Percentiles rank a stretch among this genome's conserved stretches.
phyloP scores from a whole-genome alignment of 129 eudicot species.

The Glebionis coronaria region DNA sequence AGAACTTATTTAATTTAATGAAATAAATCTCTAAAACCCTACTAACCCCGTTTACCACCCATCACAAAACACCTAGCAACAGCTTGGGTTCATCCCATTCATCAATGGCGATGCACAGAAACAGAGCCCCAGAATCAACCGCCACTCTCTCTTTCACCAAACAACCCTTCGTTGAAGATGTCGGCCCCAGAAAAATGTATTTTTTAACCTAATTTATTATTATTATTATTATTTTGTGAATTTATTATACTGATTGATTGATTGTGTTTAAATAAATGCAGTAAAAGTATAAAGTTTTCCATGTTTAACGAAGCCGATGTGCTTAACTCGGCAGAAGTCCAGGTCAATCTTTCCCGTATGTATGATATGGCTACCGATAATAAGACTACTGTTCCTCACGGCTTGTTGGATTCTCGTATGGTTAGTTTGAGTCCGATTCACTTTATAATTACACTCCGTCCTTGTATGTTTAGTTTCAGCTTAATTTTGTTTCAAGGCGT shows the following conservation, averaged over 20 bases:
- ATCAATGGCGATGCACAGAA: slow-evolving; percentile 26
- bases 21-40: no score
- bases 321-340: slow-evolving; percentile 54
- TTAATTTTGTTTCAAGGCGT: background rate
- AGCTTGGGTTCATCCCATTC: background rate
- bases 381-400: slow-evolving; percentile 44
- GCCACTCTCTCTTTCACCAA: slow-evolving; percentile 50
- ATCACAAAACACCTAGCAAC: no score
- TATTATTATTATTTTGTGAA: background rate
- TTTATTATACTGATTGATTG: slow-evolving; percentile 1
- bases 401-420: slow-evolving; percentile 86
- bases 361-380: slow-evolving; percentile 40
- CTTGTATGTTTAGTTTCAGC: no score
- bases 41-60: no score
- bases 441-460: no score
- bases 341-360: slow-evolving; percentile 38
- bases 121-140: slow-evolving; percentile 24
- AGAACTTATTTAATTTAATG: no score
- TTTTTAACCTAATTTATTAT: background rate
- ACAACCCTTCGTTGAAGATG: slow-evolving; percentile 74
- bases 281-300: slow-evolving; percentile 72
- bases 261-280: slow-evolving; percentile 22
- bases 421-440: no score
- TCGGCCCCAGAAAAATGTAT: slow-evolving; percentile 75
- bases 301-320: slow-evolving; percentile 54